Conservation (phyloP, 1,284 basidiomycete species). For the Megacollybia platyphylla region DNA sequence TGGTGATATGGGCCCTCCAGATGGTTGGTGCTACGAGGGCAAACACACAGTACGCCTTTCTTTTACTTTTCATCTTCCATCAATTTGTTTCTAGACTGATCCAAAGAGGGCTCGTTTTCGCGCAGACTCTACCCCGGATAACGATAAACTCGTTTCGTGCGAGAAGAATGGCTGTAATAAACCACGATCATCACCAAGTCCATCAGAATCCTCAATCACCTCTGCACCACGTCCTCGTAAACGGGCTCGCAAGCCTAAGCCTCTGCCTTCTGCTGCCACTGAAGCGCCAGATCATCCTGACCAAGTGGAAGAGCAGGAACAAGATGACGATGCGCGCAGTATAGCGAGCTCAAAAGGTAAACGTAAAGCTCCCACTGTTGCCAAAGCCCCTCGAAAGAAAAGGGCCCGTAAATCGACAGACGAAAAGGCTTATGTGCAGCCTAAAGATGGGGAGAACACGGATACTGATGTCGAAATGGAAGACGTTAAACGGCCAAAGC, state of each 20-base stretch:
- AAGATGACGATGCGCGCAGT: slow-evolving; percentile 2
- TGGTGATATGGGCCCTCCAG: slow-evolving; percentile 67
- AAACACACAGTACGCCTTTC: slow-evolving; percentile 49
- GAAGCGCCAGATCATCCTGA: slow-evolving; percentile 5
- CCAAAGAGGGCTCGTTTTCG: slow-evolving; percentile 63
- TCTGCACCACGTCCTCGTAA: slow-evolving; percentile 6
- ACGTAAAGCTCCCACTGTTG: not conserved
- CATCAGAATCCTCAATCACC: slow-evolving; percentile 9
- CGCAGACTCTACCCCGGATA: slow-evolving; percentile 50
- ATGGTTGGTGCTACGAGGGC: slow-evolving; percentile 76
- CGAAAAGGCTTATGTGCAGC: not conserved
- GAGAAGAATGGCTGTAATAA: slow-evolving; percentile 36
- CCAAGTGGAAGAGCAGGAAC: slow-evolving; percentile 4
- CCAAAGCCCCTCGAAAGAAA: slow-evolving; percentile 7
- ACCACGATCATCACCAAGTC: slow-evolving; percentile 13
- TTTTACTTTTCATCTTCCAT: slow-evolving; percentile 3
- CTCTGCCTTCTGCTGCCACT: slow-evolving; percentile 8
- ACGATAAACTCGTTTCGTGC: slow-evolving; percentile 60
- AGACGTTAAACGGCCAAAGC: slow-evolving; percentile 1
- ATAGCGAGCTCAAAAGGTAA: slow-evolving; percentile 2
- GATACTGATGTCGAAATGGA: slow-evolving; percentile 7
- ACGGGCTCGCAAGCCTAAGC: slow-evolving; percentile 8
- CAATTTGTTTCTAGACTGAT: slow-evolving; percentile 36
- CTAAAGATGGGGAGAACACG: slow-evolving; percentile 2
- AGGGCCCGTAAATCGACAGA: slow-evolving; percentile 5